Evolutionary conservation across 306 rosid genomes (phyloP).

Genomic region (Calophaca sinica): DNA sequence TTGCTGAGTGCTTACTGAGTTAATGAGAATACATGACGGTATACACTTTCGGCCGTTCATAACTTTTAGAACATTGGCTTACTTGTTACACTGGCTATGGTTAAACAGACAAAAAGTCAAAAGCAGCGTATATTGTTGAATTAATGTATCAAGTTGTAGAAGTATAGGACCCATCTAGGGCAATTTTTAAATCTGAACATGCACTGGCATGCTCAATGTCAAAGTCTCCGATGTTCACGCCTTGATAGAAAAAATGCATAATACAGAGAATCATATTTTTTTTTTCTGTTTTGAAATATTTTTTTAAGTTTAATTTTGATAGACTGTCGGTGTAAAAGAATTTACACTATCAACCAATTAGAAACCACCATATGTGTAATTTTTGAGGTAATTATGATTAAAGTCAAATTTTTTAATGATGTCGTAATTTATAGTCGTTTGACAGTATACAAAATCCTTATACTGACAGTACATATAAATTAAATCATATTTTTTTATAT

Average conservation of each 20-base stretch:
- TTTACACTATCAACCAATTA: too few species aligned
- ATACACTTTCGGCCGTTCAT: constrained; percentile 25
- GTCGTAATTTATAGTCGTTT: too few species aligned
- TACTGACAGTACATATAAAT: too few species aligned
- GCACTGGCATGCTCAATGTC: constrained; percentile 25
- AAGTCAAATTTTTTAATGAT: too few species aligned
- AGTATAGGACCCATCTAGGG: neutral
- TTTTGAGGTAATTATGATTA: too few species aligned
- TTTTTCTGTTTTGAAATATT: too few species aligned
- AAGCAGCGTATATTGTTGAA: constrained; percentile 54
- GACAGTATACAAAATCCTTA: too few species aligned
- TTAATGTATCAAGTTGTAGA: neutral
- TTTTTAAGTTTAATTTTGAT: too few species aligned
- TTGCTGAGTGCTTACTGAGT: neutral
- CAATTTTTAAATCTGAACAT: constrained; percentile 17
- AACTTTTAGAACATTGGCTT: neutral
- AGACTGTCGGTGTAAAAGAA: too few species aligned
- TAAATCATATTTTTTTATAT: too few species aligned
- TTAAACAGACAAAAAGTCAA: constrained; percentile 42
- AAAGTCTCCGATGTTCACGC: constrained; percentile 32
- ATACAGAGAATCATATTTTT: too few species aligned
- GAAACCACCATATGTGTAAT: too few species aligned
- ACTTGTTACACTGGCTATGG: constrained; percentile 11
- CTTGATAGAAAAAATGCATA: neutral
- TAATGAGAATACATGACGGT: neutral